Evolutionary conservation across 208 protist species (phyloP).

Genomic region (Leishmania arabica): DNA sequence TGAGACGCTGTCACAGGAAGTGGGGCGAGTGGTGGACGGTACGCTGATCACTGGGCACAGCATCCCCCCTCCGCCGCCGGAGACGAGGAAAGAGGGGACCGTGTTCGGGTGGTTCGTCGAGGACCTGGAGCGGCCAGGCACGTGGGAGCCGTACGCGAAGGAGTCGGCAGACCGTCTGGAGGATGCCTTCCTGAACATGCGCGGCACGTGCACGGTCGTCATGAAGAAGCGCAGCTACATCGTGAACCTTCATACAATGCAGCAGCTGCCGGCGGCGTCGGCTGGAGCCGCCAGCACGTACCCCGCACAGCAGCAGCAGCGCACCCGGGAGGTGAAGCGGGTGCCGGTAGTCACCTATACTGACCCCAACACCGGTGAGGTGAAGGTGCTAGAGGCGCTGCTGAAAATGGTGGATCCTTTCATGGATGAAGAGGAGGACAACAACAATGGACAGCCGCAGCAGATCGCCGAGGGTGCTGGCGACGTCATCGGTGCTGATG

Average conservation of each 20-base stretch:
- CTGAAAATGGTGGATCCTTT: slow-evolving; percentile 48
- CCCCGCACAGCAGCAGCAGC: slow-evolving; percentile 2
- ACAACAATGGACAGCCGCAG: background rate
- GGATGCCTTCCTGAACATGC: slow-evolving; percentile 41
- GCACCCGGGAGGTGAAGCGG: slow-evolving; percentile 50
- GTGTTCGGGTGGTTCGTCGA: slow-evolving; percentile 76
- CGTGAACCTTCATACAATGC: slow-evolving; percentile 61
- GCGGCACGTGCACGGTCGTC: slow-evolving; percentile 47
- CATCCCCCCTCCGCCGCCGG: slow-evolving; percentile 21
- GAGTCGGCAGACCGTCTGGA: slow-evolving; percentile 64
- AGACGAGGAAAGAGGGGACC: slow-evolving; percentile 7
- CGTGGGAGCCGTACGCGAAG: slow-evolving; percentile 61
- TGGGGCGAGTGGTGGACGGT: slow-evolving; percentile 30
- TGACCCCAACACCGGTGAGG: slow-evolving; percentile 33
- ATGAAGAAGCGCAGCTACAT: slow-evolving; percentile 64
- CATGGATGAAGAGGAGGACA: slow-evolving; percentile 19
- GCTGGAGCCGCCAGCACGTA: background rate
- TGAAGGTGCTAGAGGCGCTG: slow-evolving; percentile 25
- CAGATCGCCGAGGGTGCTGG: slow-evolving; percentile 12
- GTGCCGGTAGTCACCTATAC: slow-evolving; percentile 38
- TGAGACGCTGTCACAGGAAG: slow-evolving; percentile 28
- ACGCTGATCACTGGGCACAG: background rate
- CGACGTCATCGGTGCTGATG: slow-evolving; percentile 5
- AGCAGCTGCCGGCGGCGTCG: slow-evolving; percentile 33
- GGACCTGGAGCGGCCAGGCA: slow-evolving; percentile 48